phyloP scores from a whole-genome alignment of 371 early-diverging fungal species.

The Mucor lusitanicus region DNA sequence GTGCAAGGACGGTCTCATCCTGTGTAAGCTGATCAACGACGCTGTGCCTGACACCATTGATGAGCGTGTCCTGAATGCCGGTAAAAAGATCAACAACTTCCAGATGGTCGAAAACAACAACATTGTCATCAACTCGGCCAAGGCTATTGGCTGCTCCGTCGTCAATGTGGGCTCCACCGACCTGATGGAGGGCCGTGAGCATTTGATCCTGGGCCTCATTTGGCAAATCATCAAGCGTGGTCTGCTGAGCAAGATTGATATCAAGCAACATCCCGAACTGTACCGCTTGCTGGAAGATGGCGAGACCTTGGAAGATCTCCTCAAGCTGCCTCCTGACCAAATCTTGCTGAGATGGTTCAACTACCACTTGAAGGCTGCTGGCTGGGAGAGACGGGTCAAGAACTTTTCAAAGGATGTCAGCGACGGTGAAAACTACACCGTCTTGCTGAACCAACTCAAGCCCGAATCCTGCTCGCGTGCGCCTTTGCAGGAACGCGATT shows the following conservation, averaged over 20 bases:
- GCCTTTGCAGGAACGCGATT: slow-evolving; percentile 81
- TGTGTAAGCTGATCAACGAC: slow-evolving; percentile 96
- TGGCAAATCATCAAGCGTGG: slow-evolving; percentile 99
- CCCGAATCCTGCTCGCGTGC: slow-evolving; percentile 80
- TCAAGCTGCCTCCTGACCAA: slow-evolving; percentile 91
- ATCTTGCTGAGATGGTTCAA: slow-evolving; percentile 97
- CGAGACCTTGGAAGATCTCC: slow-evolving; percentile 90
- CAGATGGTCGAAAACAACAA: slow-evolving; percentile 98
- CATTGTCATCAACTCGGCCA: slow-evolving; percentile 95
- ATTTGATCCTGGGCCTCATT: slow-evolving; percentile 92
- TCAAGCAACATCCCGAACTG: slow-evolving; percentile 95
- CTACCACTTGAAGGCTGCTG: slow-evolving; percentile 94
- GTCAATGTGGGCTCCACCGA: slow-evolving; percentile 96
- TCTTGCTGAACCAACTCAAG: slow-evolving; percentile 90
- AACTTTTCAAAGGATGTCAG: slow-evolving; percentile 94
- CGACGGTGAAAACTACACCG: slow-evolving; percentile 94
- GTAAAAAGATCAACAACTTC: slow-evolving; percentile 82
- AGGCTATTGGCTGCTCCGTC: slow-evolving; percentile 95
- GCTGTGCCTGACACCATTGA: slow-evolving; percentile 96
- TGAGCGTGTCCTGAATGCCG: slow-evolving; percentile 92
- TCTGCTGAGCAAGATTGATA: slow-evolving; percentile 91
- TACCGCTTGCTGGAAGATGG: slow-evolving; percentile 91
- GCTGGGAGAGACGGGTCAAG: slow-evolving; percentile 79
- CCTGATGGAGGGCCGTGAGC: slow-evolving; percentile 92
- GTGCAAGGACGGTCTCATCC: slow-evolving; percentile 92